Conservation (phyloP, 2,329 filamentous ascomycete genomes). For the Penicillium sp. region DNA sequence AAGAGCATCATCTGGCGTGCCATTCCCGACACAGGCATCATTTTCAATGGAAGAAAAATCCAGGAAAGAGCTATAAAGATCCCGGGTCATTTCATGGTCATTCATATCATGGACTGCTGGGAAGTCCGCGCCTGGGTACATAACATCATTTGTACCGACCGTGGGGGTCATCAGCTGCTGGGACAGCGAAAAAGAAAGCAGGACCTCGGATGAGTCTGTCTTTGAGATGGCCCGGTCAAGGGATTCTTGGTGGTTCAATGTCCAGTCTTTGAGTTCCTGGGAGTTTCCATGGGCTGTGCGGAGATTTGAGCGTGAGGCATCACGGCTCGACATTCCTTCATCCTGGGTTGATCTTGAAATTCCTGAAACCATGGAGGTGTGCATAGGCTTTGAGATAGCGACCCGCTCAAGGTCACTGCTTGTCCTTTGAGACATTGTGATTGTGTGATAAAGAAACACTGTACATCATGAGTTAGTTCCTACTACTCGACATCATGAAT, state of each 20-base stretch:
- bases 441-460: conserved; percentile 29
- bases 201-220: conserved; percentile 40
- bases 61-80: conserved; percentile 41
- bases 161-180: conserved; percentile 40
- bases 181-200: conserved; percentile 43
- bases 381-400: conserved; percentile 38
- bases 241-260: conserved; percentile 38
- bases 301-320: conserved; percentile 42
- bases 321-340: conserved; percentile 44
- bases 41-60: conserved; percentile 42
- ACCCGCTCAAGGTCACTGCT: conserved; percentile 39
- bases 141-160: conserved; percentile 39
- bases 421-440: conserved; percentile 38
- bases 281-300: conserved; percentile 34
- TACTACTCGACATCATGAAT: conserved; percentile 19
- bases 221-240: conserved; percentile 39
- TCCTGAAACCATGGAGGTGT: conserved; percentile 36
- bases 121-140: conserved; percentile 41
- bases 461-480: conserved; percentile 34
- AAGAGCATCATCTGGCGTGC: conserved; percentile 38
- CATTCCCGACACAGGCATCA: conserved; percentile 36
- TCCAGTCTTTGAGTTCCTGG: conserved; percentile 40
- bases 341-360: conserved; percentile 40
- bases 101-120: conserved; percentile 37
- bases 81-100: conserved; percentile 40